phyloP scores from a whole-genome alignment of 208 protist species.

The Acanthamoeba sp. region DNA sequence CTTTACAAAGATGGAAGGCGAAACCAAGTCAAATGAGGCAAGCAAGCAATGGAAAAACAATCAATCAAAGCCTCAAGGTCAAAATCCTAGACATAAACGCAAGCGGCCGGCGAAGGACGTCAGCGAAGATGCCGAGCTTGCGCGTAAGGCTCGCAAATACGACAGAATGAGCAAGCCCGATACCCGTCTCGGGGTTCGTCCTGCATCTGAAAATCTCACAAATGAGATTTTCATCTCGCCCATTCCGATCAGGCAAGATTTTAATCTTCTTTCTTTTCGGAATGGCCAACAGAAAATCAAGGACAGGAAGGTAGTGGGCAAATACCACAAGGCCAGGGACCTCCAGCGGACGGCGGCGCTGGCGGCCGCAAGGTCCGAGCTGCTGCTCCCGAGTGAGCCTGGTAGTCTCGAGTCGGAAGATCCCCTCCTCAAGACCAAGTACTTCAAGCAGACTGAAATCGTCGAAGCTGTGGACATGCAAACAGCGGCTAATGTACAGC shows the following conservation, averaged over 20 bases:
- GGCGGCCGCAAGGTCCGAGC: slow-evolving; percentile 77
- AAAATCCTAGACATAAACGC: neutral
- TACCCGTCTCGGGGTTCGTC: neutral
- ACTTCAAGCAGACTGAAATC: slow-evolving; percentile 95
- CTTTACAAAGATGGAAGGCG: neutral
- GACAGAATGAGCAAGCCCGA: neutral
- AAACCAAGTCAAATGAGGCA: neutral
- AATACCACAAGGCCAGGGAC: slow-evolving; percentile 66
- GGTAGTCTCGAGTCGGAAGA: slow-evolving; percentile 88
- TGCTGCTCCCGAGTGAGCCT: slow-evolving; percentile 81
- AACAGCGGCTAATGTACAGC: slow-evolving; percentile 92
- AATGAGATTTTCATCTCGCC: neutral
- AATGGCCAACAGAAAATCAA: slow-evolving; percentile 3
- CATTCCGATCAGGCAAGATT: neutral
- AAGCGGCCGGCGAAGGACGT: neutral
- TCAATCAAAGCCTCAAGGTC: neutral
- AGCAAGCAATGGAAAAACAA: neutral
- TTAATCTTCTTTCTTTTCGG: no score
- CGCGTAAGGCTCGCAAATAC: slow-evolving; percentile 42
- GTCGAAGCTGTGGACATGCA: slow-evolving; percentile 93
- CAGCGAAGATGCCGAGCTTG: neutral
- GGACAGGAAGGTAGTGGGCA: slow-evolving; percentile 74
- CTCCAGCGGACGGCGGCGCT: slow-evolving; percentile 68
- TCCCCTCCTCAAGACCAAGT: slow-evolving; percentile 91
- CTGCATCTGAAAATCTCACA: no score